These are phyloP conservation scores for Lobosporangium transversale DNA, from an alignment of 192 early-diverging fungal species.

Conservation along the genomic window DNA sequence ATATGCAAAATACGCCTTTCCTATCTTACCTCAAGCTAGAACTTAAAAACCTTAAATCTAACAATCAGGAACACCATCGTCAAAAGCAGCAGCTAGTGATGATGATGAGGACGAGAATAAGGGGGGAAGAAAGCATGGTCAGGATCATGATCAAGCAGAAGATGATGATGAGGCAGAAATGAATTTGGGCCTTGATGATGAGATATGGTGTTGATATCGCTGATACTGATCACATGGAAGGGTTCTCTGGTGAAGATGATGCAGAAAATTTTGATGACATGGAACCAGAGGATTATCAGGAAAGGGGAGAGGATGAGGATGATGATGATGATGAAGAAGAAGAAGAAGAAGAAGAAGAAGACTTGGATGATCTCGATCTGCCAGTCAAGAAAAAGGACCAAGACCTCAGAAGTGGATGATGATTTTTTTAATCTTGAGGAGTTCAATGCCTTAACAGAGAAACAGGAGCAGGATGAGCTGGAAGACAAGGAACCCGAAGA, in stretches of 20 bases:
- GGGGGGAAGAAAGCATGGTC: slow-evolving; percentile 52
- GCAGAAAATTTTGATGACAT: too few relatives aligned
- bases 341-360: slow-evolving; percentile 56
- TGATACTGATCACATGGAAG: slow-evolving; percentile 55
- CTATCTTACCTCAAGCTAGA: slow-evolving; percentile 68
- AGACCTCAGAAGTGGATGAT: slow-evolving; percentile 83
- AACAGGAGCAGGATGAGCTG: slow-evolving; percentile 60
- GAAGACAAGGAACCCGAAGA: slow-evolving; percentile 55
- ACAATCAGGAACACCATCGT: slow-evolving; percentile 30
- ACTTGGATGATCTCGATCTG: slow-evolving; percentile 50
- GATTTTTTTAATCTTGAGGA: slow-evolving; percentile 94
- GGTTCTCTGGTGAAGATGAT: slow-evolving; percentile 49
- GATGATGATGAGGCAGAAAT: slow-evolving; percentile 56
- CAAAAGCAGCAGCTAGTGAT: neutral
- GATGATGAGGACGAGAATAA: slow-evolving; percentile 28
- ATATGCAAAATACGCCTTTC: slow-evolving; percentile 85
- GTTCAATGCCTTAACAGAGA: slow-evolving; percentile 86
- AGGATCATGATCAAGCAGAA: slow-evolving; percentile 56
- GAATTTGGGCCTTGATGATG: slow-evolving; percentile 55
- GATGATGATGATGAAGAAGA: slow-evolving; percentile 56
- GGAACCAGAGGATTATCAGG: slow-evolving; percentile 19
- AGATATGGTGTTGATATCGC: slow-evolving; percentile 51
- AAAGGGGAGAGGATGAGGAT: slow-evolving; percentile 51
- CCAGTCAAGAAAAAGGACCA: slow-evolving; percentile 55
- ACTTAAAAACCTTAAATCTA: slow-evolving; percentile 56